Conservation (phyloP, 306 rosid species). For the Dalbergia cultrata region DNA sequence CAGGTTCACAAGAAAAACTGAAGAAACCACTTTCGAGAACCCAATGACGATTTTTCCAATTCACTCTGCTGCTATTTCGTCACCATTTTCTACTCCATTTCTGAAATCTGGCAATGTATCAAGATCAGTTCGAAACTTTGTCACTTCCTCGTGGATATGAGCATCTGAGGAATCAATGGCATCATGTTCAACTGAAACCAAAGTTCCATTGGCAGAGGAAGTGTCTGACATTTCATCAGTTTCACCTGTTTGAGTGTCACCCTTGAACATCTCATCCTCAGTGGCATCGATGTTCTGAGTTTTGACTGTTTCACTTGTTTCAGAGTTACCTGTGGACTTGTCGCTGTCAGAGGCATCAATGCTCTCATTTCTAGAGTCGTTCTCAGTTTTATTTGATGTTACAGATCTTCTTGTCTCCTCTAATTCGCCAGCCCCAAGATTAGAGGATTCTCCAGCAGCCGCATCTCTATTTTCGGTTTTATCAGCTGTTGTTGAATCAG, state of each 20-base stretch:
- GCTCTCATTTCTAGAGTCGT: slow-evolving; percentile 49
- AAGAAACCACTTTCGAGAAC: slow-evolving; percentile 37
- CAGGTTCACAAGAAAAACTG: slow-evolving; percentile 37
- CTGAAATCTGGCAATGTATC: slow-evolving; percentile 72
- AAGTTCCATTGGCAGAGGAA: slow-evolving; percentile 48
- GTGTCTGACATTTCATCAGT: slow-evolving; percentile 48
- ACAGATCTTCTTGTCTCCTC: slow-evolving; percentile 42
- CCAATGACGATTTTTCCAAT: slow-evolving; percentile 16
- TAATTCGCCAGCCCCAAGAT: slow-evolving; percentile 42
- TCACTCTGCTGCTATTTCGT: slow-evolving; percentile 75
- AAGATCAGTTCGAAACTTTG: slow-evolving; percentile 68
- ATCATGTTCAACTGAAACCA: slow-evolving; percentile 63
- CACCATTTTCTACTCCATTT: slow-evolving; percentile 62
- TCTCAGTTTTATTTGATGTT: slow-evolving; percentile 53
- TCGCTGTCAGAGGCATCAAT: slow-evolving; percentile 50
- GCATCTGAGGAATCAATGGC: slow-evolving; percentile 75
- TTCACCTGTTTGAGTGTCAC: slow-evolving; percentile 44
- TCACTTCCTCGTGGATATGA: slow-evolving; percentile 53
- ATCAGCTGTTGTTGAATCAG: slow-evolving; percentile 41
- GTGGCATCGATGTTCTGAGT: slow-evolving; percentile 42
- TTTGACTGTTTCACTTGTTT: slow-evolving; percentile 40
- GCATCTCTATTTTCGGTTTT: slow-evolving; percentile 51
- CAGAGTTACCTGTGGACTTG: slow-evolving; percentile 47
- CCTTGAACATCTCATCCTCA: slow-evolving; percentile 56
- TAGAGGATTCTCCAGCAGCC: slow-evolving; percentile 51